These are phyloP conservation scores for Chaetomidium leptoderma DNA, from an alignment of 495 filamentous ascomycete genomes.

Conservation along the genomic window DNA sequence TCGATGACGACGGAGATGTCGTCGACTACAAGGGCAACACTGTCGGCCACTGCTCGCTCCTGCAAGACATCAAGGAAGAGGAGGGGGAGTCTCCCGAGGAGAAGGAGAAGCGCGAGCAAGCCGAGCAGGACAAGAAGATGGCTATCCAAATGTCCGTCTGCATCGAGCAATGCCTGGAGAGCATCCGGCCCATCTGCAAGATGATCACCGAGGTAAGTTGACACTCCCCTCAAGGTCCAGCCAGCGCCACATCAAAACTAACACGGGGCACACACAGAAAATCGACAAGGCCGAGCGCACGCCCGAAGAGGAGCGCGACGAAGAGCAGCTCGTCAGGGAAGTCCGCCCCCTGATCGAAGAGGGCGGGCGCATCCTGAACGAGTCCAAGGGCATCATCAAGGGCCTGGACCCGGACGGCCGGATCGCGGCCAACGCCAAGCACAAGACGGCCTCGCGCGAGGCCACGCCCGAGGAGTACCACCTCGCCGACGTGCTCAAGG, in stretches of 20 bases:
- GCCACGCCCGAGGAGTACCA: slow-evolving; percentile 82
- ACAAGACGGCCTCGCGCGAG: slow-evolving; percentile 72
- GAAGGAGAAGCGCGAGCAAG: slow-evolving; percentile 49
- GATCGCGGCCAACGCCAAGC: slow-evolving; percentile 81
- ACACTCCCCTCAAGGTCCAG: no score
- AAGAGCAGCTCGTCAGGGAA: slow-evolving; percentile 78
- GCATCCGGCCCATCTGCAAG: slow-evolving; percentile 78
- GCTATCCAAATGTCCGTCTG: slow-evolving; percentile 72
- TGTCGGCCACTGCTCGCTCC: slow-evolving; percentile 73
- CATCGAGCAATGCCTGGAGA: slow-evolving; percentile 74
- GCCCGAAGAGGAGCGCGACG: slow-evolving; percentile 86
- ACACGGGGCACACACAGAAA: slow-evolving; percentile 47
- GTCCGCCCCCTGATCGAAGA: slow-evolving; percentile 87
- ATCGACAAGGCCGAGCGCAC: slow-evolving; percentile 78
- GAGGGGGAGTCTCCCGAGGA: slow-evolving; percentile 46
- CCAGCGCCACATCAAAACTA: no score
- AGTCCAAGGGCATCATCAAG: slow-evolving; percentile 86
- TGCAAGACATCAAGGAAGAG: slow-evolving; percentile 61
- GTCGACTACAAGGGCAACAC: slow-evolving; percentile 76
- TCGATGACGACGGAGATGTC: slow-evolving; percentile 84
- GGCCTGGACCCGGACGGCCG: slow-evolving; percentile 85
- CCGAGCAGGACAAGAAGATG: slow-evolving; percentile 66
- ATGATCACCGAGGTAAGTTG: slow-evolving; percentile 76
- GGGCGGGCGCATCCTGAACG: slow-evolving; percentile 71
- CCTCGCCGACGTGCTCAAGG: slow-evolving; percentile 79